Evolutionary conservation across 768 basidiomycete genomes (phyloP).

Genomic region (Mycena leptocephala): DNA sequence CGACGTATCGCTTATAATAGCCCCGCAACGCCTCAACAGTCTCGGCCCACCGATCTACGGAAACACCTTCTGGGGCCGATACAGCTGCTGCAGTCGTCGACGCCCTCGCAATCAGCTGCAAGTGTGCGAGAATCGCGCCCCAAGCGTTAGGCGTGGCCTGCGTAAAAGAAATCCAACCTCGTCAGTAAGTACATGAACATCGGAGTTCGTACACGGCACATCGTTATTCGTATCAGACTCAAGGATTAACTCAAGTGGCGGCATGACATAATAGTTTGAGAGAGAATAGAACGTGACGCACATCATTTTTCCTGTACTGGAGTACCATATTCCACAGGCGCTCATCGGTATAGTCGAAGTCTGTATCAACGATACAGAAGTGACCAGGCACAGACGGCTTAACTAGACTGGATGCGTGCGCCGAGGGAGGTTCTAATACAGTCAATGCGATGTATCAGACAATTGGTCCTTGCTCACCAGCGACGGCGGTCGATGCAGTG

Average conservation of each 20-base stretch:
- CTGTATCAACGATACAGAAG: slow-evolving; percentile 16
- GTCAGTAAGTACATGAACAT: slow-evolving; percentile 1
- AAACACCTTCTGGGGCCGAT: not conserved
- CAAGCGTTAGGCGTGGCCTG: not conserved
- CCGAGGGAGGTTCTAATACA: not conserved
- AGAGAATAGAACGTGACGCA: slow-evolving; percentile 8
- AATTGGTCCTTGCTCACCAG: not conserved
- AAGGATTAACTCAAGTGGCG: not conserved
- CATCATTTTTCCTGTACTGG: not conserved
- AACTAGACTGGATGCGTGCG: too few species aligned
- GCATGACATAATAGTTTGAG: not conserved
- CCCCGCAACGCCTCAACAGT: slow-evolving; percentile 10
- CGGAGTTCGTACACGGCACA: not conserved
- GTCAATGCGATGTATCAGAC: not conserved
- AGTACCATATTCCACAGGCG: not conserved
- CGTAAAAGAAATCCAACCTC: not conserved
- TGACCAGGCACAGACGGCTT: slow-evolving; percentile 10
- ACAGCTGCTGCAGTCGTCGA: not conserved
- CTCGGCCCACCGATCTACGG: not conserved
- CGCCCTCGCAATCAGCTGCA: not conserved
- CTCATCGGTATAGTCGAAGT: slow-evolving; percentile 6
- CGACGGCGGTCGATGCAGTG: not conserved
- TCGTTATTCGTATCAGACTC: not conserved
- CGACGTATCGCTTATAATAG: slow-evolving; percentile 5
- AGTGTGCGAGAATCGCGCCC: slow-evolving; percentile 18